Evolutionary conservation across 2,329 filamentous ascomycete species (phyloP), one percentile per base, ranked within the genome.

Genomic region (Monosporascus sp.): DNA sequence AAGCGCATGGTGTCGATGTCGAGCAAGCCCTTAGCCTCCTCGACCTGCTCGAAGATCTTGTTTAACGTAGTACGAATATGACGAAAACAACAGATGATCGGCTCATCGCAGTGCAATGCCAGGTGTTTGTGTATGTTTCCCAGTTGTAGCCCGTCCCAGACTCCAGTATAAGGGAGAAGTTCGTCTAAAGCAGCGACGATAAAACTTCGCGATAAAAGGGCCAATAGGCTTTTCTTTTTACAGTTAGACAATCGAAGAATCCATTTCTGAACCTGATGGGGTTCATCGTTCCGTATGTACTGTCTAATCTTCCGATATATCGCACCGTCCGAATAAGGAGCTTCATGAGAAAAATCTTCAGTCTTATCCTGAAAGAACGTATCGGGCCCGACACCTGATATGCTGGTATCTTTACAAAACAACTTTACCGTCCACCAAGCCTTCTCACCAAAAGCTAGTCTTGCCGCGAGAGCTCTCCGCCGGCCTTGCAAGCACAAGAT

Each of bases 81-180:
- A 5, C 24, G 15, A 11, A 52, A 14, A 20, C 11, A 48, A 18
- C 37, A 18, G 28, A 52, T 20, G 14, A 52, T 26, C 44, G 24
- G 31, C 28, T 52, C 37, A n/a, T 52, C 50, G 31, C 44, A 52
- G 37, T 52, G 44, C 35, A 52, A 48, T 20, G 44, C 44, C 20
- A 52, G 31, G 35, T 52, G 37, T 48, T 48, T 52, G 24, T 52
- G 44, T 8, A 47, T 41, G 18, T 52, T 52, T n/a, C 43, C 44
- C 11, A 52, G n/a, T 40, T 52, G 17, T 15, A 52, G 26, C n/a
- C 50, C 50, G n/a, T 48, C 43, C 50, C 44, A 52, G 31, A 52
- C 18, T 11, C 50, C 50, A 5, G 50, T 26, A 35, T 37, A 52
- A 22, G 20, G 14, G 14, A 52, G 31, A 28, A 52, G 45, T 31